A percentile compares a stretch with the other conserved stretches of the same genome.
Evolutionary conservation across 2,329 filamentous ascomycete species (phyloP).

Genomic region (Cladosporium sp.): DNA sequence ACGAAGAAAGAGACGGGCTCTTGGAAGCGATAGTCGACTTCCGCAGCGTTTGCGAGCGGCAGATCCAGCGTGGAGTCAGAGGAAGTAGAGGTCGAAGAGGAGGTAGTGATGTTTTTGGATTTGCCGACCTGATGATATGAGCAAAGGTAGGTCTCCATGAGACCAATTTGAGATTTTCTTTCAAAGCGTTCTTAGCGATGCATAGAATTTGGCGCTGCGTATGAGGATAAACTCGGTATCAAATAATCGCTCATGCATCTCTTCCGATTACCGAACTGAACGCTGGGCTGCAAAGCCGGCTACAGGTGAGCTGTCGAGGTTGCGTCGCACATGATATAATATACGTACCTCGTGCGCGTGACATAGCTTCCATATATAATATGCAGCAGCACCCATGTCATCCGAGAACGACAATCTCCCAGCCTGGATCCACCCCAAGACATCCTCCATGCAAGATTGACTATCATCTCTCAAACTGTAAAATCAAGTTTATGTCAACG

Average conservation of each 20-base stretch:
- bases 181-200: background rate
- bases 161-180: background rate
- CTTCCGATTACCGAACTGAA: background rate
- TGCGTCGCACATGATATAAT: background rate
- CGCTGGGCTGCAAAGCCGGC: background rate
- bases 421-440: background rate
- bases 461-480: background rate
- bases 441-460: background rate
- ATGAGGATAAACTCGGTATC: background rate
- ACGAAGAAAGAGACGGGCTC: constrained; percentile 13
- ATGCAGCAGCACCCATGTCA: background rate
- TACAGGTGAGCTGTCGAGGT: background rate
- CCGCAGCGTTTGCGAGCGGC: background rate
- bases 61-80: background rate
- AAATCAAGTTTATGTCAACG: background rate
- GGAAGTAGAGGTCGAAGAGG: background rate
- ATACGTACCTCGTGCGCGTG: background rate
- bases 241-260: background rate
- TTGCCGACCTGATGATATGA: background rate
- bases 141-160: background rate
- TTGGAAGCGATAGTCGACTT: background rate
- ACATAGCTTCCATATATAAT: background rate
- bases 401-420: background rate
- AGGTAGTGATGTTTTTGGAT: background rate
- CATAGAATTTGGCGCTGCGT: background rate